Percentiles rank a stretch among this genome's conserved stretches.
Conservation (phyloP, 768 basidiomycete genomes). For the Pholiota molesta region DNA sequence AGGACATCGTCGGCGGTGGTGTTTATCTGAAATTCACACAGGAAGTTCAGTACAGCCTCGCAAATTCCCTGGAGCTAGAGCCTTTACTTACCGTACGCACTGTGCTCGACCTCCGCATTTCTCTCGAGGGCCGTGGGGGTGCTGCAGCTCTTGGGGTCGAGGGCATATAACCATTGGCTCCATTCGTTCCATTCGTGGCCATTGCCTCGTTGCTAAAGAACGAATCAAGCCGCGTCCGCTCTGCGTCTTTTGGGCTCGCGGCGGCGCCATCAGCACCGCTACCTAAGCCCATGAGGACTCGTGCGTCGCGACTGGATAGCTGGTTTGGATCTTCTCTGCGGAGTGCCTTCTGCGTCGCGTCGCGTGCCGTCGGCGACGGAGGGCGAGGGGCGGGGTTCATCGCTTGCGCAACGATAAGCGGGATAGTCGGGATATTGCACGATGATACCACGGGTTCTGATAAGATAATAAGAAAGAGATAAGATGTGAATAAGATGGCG, state of each 20-base stretch:
- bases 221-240: conserved; percentile 54
- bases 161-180: conserved; percentile 1
- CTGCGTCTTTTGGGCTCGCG: conserved; percentile 38
- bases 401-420: conserved; percentile 90
- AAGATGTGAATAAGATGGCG: neutral
- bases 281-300: conserved; percentile 69
- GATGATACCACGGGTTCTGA: conserved; percentile 94
- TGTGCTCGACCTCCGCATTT: conserved; percentile 50
- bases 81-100: conserved; percentile 28
- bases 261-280: conserved; percentile 17
- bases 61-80: neutral
- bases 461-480: neutral
- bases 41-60: neutral
- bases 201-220: conserved; percentile 52
- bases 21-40: conserved; percentile 19
- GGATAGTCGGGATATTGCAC: conserved; percentile 95
- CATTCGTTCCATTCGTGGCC: conserved; percentile 18
- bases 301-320: conserved; percentile 78
- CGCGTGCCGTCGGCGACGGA: conserved; percentile 87
- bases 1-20: conserved; percentile 50
- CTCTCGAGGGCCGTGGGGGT: conserved; percentile 73
- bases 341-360: conserved; percentile 84
- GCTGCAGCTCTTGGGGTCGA: conserved; percentile 27
- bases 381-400: conserved; percentile 97
- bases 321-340: conserved; percentile 85